Evolutionary conservation across 2,329 filamentous ascomycete genomes (phyloP), one percentile per base, ranked within the genome.

Genomic region (Fusarium napiforme): DNA sequence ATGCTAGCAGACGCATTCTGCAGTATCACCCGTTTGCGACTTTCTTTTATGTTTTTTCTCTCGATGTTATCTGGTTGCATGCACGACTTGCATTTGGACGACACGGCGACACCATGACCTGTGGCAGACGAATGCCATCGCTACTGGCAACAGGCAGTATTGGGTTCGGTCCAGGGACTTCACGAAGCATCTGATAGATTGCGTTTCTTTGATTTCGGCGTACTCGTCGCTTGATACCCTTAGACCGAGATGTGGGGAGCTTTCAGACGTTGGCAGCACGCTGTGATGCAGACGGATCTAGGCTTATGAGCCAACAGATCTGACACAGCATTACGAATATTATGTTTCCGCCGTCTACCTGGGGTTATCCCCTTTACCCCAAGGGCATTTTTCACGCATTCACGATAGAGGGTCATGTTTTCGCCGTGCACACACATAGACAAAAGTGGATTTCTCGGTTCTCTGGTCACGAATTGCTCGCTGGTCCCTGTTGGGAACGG

Each of bases 401-500:
- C 78, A 82, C 80, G 78, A 82, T 82, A 84, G 81, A 84, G 80
- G 82, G 81, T 84, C 82, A 82, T 84, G 82, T 79, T 81, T 82
- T 84, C 82, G 82, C 82, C 82, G 82, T 83, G 79, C 81, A 82
- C 75, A 82, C 80, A 82, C 75, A 82, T 90, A 90, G 88, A 90
- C 86, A 89, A 90, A 90, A 89, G 87, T 87, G 87, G 88, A 88
- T 89, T 89, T 88, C 87, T 89, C 87, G 84, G 86, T 87, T 87
- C 83, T 88, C 85, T 86, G 83, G 85, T 85, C 71, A 67, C 52
- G 69, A 80, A 77, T 78, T 78, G 81, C 82, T 82, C 78, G 75
- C 76, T 77, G 77, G 77, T 78, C 79, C 79, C 77, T 72, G 69
- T 57, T 65, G 76, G 75, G 75, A 77, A 80, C 74, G 78, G 79